These are phyloP conservation scores for Stipa capillata DNA, from an alignment of 176 grass and related monocot species.

Conservation along the genomic window DNA sequence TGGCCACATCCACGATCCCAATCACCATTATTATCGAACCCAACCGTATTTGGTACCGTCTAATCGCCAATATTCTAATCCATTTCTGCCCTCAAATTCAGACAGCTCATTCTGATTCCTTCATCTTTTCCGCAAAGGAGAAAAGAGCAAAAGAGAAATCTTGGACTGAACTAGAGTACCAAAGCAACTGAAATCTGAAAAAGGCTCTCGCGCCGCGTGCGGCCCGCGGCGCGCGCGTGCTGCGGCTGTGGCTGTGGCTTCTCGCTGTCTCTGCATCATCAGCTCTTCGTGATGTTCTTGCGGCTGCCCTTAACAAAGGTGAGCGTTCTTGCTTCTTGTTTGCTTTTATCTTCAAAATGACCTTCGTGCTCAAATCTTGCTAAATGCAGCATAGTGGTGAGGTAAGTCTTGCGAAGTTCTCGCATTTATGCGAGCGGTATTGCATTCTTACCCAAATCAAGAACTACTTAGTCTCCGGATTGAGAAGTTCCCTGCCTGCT, in stretches of 20 bases:
- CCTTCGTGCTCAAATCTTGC: slow-evolving; percentile 5
- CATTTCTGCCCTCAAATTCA: neutral
- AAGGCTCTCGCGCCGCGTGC: too few relatives aligned
- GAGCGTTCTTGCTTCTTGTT: slow-evolving; percentile 6
- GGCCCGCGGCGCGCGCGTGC: too few relatives aligned
- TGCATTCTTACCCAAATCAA: neutral
- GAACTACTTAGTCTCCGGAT: neutral
- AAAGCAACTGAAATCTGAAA: neutral
- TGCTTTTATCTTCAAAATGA: neutral
- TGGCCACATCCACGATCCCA: neutral
- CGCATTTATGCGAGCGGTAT: neutral
- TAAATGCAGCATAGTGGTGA: slow-evolving; percentile 1
- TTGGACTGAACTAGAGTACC: neutral
- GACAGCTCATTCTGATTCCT: slow-evolving; percentile 2
- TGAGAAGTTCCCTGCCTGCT: neutral
- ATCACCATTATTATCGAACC: neutral
- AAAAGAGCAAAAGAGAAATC: slow-evolving; percentile 17
- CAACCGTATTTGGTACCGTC: too few relatives aligned
- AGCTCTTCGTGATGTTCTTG: slow-evolving; percentile 21
- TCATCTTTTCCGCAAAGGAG: neutral
- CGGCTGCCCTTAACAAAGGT: slow-evolving; percentile 43
- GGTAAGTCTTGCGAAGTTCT: neutral
- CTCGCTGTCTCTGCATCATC: slow-evolving; percentile 32
- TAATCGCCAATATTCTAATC: neutral
- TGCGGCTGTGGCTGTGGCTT: slow-evolving; percentile 29